These are phyloP conservation scores for Halteria grandinella DNA, from an alignment of 73 alveolate species.

Conservation along the genomic window DNA sequence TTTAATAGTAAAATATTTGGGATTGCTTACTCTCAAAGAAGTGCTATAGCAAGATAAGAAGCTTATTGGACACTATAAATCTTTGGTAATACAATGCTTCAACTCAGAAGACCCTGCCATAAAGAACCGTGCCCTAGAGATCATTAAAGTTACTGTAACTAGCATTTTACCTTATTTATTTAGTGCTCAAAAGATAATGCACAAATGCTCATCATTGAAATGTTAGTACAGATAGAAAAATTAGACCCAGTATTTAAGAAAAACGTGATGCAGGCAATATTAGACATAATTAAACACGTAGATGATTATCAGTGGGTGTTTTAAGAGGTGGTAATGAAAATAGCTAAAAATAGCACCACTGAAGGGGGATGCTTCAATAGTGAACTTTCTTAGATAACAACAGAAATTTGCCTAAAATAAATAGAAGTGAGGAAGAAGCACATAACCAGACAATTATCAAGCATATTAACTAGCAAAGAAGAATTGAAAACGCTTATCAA, in stretches of 20 bases:
- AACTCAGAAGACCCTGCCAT: constrained; percentile 54
- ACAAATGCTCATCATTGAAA: constrained; percentile 29
- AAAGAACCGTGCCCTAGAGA: constrained; percentile 50
- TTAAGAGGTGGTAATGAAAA: no score
- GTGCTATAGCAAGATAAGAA: constrained; percentile 10
- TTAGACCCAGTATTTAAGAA: constrained; percentile 27
- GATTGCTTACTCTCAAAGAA: constrained; percentile 36
- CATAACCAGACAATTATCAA: no score
- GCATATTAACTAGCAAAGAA: no score
- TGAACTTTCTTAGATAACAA: no score
- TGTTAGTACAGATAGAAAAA: no score
- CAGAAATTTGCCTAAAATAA: no score
- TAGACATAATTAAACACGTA: no score
- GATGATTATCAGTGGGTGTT: no score
- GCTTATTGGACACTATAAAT: not conserved
- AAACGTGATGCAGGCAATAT: constrained; percentile 37
- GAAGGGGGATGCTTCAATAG: no score
- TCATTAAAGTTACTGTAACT: constrained; percentile 46
- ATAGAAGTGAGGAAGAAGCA: no score
- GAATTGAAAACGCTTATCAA: no score
- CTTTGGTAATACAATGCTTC: constrained; percentile 25
- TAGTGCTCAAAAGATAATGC: constrained; percentile 48
- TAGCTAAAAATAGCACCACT: no score
- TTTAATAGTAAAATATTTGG: constrained; percentile 54
- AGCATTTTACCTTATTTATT: not conserved